Percentiles rank a stretch among this genome's conserved stretches.
phyloP scores from a whole-genome alignment of 2,329 filamentous ascomycete genomes.

The Aspergillus candidus region DNA sequence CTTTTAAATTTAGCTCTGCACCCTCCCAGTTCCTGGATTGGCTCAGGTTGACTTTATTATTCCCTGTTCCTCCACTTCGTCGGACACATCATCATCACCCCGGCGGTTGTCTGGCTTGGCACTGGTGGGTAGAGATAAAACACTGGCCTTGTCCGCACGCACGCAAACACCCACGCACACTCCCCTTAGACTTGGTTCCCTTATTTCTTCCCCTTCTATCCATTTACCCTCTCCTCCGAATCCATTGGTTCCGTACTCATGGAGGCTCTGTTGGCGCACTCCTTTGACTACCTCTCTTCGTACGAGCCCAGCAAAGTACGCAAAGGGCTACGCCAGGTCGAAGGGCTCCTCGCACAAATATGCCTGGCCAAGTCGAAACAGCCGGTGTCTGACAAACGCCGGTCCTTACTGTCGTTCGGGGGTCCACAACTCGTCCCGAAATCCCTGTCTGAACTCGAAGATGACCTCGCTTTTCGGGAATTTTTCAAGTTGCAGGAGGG shows the following conservation, averaged over 20 bases:
- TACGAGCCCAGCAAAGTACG: constrained; percentile 84
- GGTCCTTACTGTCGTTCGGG: constrained; percentile 36
- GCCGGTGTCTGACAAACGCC: constrained; percentile 35
- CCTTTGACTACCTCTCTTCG: constrained; percentile 94
- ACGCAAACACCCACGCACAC: no score
- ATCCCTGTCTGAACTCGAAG: constrained; percentile 61
- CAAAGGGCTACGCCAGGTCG: constrained; percentile 89
- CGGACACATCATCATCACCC: no score
- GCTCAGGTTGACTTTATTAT: no score
- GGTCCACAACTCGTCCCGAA: constrained; percentile 48
- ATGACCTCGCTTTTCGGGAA: constrained; percentile 85
- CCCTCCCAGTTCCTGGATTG: no score
- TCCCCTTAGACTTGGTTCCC: no score
- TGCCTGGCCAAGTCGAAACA: constrained; percentile 60
- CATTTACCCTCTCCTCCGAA: constrained; percentile 1
- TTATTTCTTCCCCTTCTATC: constrained; percentile 1
- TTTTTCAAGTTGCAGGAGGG: constrained; percentile 96
- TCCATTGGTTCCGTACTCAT: constrained; percentile 44
- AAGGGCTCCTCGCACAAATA: constrained; percentile 89
- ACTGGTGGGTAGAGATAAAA: no score
- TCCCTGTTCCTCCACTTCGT: no score
- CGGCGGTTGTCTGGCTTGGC: no score
- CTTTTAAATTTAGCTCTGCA: no score
- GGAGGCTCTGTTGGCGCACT: constrained; percentile 86
- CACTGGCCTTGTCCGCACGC: no score